Percentiles rank a stretch among this genome's conserved stretches.
phyloP scores from a whole-genome alignment of 306 rosid species.

The Cicer judaicum region DNA sequence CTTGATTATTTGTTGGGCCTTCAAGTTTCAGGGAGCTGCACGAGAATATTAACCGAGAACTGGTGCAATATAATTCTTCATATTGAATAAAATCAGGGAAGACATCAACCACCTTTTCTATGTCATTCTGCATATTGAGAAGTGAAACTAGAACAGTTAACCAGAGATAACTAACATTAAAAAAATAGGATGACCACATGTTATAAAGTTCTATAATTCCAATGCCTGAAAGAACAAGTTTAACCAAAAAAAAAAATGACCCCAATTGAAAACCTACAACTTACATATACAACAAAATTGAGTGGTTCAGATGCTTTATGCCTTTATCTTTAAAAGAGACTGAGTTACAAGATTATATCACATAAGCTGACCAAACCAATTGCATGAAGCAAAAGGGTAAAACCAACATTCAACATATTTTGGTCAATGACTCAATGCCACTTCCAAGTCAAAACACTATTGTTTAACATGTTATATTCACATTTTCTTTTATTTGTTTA shows the following conservation, averaged over 20 bases:
- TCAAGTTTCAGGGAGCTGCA: conserved; percentile 55
- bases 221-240: conserved; percentile 21
- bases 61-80: conserved; percentile 49
- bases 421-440: not conserved
- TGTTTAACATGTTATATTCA: not conserved
- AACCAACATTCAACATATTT: conserved; percentile 2
- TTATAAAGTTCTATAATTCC: not conserved
- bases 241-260: conserved; percentile 14
- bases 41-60: conserved; percentile 59
- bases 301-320: not conserved
- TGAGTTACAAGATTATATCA: conserved; percentile 28
- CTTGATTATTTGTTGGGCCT: conserved; percentile 53
- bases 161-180: conserved; percentile 19
- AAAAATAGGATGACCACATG: not conserved
- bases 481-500: not conserved
- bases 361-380: conserved; percentile 30
- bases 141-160: conserved; percentile 21
- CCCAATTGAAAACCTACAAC: conserved; percentile 19
- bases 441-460: not conserved
- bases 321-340: not conserved
- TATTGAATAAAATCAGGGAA: conserved; percentile 59
- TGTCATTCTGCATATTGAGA: conserved; percentile 54
- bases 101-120: conserved; percentile 49
- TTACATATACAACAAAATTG: conserved; percentile 1
- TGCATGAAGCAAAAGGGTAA: not conserved